Conservation (phyloP, 805 yeast genomes). For the Candida saitoana region DNA sequence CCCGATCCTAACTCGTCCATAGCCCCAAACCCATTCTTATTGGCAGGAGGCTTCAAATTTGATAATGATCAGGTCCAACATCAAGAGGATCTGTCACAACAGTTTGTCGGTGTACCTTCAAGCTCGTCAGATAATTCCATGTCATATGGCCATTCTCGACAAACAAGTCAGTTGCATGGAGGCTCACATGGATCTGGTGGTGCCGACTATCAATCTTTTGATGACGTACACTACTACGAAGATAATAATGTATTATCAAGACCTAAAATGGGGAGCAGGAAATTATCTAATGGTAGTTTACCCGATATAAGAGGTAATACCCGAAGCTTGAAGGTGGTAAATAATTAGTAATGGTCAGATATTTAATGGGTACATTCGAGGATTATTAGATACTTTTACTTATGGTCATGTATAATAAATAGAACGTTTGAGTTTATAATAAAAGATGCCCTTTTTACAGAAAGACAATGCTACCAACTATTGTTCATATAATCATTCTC, state of each 20-base stretch:
- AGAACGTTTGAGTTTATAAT: not conserved
- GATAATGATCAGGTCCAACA: conserved; percentile 8
- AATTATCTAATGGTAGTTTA: conserved; percentile 52
- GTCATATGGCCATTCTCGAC: conserved; percentile 5
- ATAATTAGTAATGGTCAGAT: conserved; percentile 13
- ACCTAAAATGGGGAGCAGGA: conserved; percentile 41
- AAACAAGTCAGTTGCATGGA: conserved; percentile 5
- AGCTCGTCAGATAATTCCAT: conserved; percentile 2
- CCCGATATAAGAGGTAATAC: conserved; percentile 46
- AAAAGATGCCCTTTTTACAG: too few species aligned
- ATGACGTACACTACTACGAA: conserved; percentile 7
- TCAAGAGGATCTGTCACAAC: conserved; percentile 3
- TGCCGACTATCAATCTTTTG: conserved; percentile 10
- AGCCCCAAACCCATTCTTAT: conserved; percentile 21
- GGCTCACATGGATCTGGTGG: conserved; percentile 4
- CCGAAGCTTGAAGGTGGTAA: conserved; percentile 50
- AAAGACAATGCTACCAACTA: too few species aligned
- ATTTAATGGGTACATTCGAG: not conserved
- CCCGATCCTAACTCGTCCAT: conserved; percentile 8
- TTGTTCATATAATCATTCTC: too few species aligned
- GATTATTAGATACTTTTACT: not conserved
- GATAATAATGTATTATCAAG: conserved; percentile 6
- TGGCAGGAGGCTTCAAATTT: conserved; percentile 11
- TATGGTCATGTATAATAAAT: not conserved
- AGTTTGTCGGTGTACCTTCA: conserved; percentile 4